Evolutionary conservation across 345 rosid species (phyloP).

Genomic region (Ricinus communis): DNA sequence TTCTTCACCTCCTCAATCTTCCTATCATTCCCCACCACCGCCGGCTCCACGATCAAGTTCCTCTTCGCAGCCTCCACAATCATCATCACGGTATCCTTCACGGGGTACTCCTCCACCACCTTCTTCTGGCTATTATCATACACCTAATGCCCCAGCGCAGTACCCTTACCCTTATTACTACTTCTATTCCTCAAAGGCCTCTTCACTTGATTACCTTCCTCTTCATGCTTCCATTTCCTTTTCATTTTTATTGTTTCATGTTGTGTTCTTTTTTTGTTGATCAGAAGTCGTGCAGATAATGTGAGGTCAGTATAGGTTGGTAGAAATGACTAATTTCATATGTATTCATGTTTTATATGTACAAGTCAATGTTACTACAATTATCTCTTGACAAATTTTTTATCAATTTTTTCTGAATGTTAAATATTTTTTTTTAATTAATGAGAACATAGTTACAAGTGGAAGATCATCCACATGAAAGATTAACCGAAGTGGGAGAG

Average conservation of each 20-base stretch:
- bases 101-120: constrained; percentile 54
- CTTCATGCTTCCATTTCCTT: constrained; percentile 8
- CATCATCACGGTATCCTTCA: constrained; percentile 20
- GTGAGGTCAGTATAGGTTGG: too few species aligned
- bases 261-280: background rate
- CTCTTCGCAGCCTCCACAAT: constrained; percentile 11
- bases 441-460: too few species aligned
- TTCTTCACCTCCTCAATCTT: constrained; percentile 30
- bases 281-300: too few species aligned
- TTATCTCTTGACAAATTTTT: too few species aligned
- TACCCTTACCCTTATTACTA: constrained; percentile 63
- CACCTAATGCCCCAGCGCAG: constrained; percentile 29
- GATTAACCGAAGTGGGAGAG: too few species aligned
- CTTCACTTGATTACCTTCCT: constrained; percentile 8
- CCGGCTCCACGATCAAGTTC: constrained; percentile 1
- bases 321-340: too few species aligned
- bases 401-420: too few species aligned
- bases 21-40: constrained; percentile 27
- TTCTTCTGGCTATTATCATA: constrained; percentile 31
- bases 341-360: too few species aligned
- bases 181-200: constrained; percentile 44
- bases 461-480: too few species aligned
- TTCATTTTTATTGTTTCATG: constrained; percentile 5
- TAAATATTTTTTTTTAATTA: too few species aligned
- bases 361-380: too few species aligned